Base-by-base conservation (phyloP, 331 rosid genomes). In the Malus hybrid region DNA sequence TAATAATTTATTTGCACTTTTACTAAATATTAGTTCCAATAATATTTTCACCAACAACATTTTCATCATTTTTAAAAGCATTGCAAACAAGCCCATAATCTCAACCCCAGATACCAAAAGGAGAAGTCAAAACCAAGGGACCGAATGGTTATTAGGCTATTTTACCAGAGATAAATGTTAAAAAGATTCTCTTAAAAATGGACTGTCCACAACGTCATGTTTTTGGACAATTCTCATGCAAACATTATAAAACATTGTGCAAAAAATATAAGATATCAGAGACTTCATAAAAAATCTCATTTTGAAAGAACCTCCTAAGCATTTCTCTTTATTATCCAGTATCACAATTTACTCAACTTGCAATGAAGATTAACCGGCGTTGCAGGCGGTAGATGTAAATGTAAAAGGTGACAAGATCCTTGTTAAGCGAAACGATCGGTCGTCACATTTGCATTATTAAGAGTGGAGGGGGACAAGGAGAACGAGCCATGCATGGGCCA, bases 401-500 rank as follows among this genome's bases (percentile, higher is more conserved):
- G 68, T 60, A 50, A 60, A 60, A 30, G 76, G 42, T 19, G 39
- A 42, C 76, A 72, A 7, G 10, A 34, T 44, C 66, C 75, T 71
- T 57, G 53, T 33, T 14, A 33, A 80, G 53, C 18, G 75, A 34
- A 79, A 42, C 75, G 71, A 29, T 30, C 46, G 67, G 70, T 63
- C 77, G 80, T 75, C 57, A 3, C 72, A 76, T 75, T 34, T 80
- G 83, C 89, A 85, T 88, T 80, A 84, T 85, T 84, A 78, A 26
- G 72, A 26, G 73, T 55, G 63, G 11, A 70, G 86, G 86, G 86
- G 74, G 88, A 93, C 97, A 86, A 83, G 74, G 76, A 83, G 81
- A 84, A 82, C 71, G 61, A 77, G 90, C 89, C 89, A 84, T 68
- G 55, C 68, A 73, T 88, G 89, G 92, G 91, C 85, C 89, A 81